Evolutionary conservation across 2,329 filamentous ascomycete genomes (phyloP).

Genomic region (Fusarium mundagurra): DNA sequence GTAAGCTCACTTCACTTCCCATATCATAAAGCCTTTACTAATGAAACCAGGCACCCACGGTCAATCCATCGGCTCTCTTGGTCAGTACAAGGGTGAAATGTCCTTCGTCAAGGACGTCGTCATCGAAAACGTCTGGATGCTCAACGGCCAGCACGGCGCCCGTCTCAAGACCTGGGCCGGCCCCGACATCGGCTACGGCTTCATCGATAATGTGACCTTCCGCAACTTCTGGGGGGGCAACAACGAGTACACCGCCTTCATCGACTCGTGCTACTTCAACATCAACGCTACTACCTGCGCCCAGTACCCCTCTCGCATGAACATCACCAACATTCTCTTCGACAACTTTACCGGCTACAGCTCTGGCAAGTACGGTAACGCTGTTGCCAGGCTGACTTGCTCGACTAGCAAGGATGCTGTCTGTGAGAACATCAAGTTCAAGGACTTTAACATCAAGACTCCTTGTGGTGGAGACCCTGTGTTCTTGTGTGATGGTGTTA

Average conservation of each 20-base stretch:
- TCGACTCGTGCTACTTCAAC: slow-evolving; percentile 43
- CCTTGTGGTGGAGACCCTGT: slow-evolving; percentile 35
- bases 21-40: background rate
- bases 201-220: slow-evolving; percentile 41
- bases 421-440: slow-evolving; percentile 39
- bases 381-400: slow-evolving; percentile 34
- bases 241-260: slow-evolving; percentile 39
- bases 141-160: slow-evolving; percentile 39
- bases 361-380: slow-evolving; percentile 39
- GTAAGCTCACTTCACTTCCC: background rate
- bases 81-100: slow-evolving; percentile 37
- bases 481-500: slow-evolving; percentile 37
- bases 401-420: slow-evolving; percentile 37
- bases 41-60: slow-evolving; percentile 22
- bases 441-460: slow-evolving; percentile 36
- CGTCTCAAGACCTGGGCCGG: slow-evolving; percentile 42
- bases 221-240: slow-evolving; percentile 40
- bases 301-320: slow-evolving; percentile 38
- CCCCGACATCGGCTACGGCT: slow-evolving; percentile 35
- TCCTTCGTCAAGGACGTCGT: slow-evolving; percentile 39
- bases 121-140: slow-evolving; percentile 42
- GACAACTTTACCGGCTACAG: slow-evolving; percentile 40
- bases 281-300: slow-evolving; percentile 28
- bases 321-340: slow-evolving; percentile 40
- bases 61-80: slow-evolving; percentile 39